Evolutionary conservation across 2,329 filamentous ascomycete species (phyloP), one percentile per base, ranked within the genome.

Genomic region (Colletotrichum nymphaeae): DNA sequence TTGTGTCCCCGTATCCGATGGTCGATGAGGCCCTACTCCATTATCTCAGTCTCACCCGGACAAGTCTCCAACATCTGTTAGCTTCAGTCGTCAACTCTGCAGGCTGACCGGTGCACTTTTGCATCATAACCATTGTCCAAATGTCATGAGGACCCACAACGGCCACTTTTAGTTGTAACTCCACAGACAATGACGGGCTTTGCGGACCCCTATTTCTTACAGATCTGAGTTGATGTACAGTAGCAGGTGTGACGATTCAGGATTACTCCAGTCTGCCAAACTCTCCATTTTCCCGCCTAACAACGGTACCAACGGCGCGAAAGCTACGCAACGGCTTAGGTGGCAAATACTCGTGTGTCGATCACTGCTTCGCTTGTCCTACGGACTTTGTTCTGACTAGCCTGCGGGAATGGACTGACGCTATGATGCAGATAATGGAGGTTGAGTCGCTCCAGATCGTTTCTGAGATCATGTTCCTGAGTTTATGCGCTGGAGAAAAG

Each of bases 281-380:
- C 30, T 64, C 52, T 69, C 12, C 16, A 67, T 6, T 16, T 22
- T 30, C 14, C 11, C 67, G 49, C 26, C 32, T 52, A 26, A 4
- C 16, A 69, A 46, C 56, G 60, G 49, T 59, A 59, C 37, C 32
- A 69, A 70, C 26, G 46, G 60, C 62, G 67, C 28, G 30, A 26
- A 32, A 66, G 63, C 56, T 35, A 56, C 22, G 64, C 60, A 65
- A 66, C 60, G 35, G 28, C 28, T 22, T 26, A 49, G 30, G 71
- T 73, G 67, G 67, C 71, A 71, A 71, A 71, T 62, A 14, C 22
- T 67, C 49, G 67, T 22, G 56, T 66, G 67, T 58, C 60, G 70
- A 73, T 70, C 67, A 22, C 22, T 52, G 30, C 19, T 66, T 42
- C 30, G 30, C 49, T 30, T 19, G 22, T 37, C 7, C 22, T 32